A percentile compares a stretch with the other conserved stretches of the same genome.
Evolutionary conservation across 441 rosid genomes (phyloP).

Genomic region (Brassica hybrid): DNA sequence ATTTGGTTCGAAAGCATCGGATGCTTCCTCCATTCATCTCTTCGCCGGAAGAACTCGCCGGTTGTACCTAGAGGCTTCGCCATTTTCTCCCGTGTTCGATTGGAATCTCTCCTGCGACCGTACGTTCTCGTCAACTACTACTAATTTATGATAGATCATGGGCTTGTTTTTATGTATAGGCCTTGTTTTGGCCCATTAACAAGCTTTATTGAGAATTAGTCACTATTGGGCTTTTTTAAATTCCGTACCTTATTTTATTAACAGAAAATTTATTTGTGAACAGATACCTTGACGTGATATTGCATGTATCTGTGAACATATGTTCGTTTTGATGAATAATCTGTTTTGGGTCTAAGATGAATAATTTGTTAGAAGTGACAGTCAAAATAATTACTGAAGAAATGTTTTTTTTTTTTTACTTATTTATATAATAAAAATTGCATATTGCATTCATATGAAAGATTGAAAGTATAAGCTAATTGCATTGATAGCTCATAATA

Average conservation of each 20-base stretch:
- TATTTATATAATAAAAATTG: background rate
- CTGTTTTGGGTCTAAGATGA: background rate
- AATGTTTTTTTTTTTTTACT: background rate
- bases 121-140: background rate
- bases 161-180: background rate
- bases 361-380: background rate
- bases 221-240: background rate
- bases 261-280: no score
- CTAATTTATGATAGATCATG: background rate
- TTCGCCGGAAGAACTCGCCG: conserved; percentile 91
- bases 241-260: background rate
- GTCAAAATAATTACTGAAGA: background rate
- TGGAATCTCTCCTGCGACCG: conserved; percentile 7
- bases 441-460: background rate
- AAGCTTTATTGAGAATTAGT: background rate
- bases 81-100: conserved; percentile 42
- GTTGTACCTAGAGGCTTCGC: conserved; percentile 75
- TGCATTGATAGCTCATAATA: background rate
- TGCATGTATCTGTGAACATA: background rate
- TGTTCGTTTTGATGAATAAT: background rate
- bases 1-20: conserved; percentile 81
- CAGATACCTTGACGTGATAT: background rate
- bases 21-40: conserved; percentile 93
- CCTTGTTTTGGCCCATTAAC: background rate
- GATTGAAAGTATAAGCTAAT: background rate